Conservation (phyloP, 2,329 filamentous ascomycete genomes). For the Ramichloridium luteum region DNA sequence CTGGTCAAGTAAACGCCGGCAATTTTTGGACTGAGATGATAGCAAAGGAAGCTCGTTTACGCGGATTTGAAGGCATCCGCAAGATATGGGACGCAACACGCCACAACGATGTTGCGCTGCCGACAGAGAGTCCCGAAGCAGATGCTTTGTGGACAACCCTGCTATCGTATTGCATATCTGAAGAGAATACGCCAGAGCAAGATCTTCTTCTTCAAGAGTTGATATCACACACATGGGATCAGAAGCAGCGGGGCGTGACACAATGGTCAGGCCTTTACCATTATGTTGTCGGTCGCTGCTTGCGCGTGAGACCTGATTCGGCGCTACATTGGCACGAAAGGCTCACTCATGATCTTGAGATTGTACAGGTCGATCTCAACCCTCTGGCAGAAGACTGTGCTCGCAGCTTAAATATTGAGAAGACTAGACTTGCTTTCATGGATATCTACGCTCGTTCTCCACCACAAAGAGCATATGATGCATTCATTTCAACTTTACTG, state of each 20-base stretch:
- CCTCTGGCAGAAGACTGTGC: constrained; percentile 14
- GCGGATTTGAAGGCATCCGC: constrained; percentile 31
- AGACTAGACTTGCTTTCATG: constrained; percentile 15
- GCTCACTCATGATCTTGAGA: constrained; percentile 24
- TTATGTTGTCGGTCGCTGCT: constrained; percentile 30
- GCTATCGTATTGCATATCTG: constrained; percentile 25
- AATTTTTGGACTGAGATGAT: constrained; percentile 31
- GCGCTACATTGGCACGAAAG: constrained; percentile 22
- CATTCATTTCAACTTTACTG: too few relatives aligned
- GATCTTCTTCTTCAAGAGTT: constrained; percentile 25
- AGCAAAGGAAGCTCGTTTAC: constrained; percentile 28
- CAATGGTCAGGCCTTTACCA: constrained; percentile 31
- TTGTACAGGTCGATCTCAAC: constrained; percentile 19
- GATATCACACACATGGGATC: constrained; percentile 29
- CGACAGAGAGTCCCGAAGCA: constrained; percentile 28
- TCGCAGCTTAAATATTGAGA: constrained; percentile 1
- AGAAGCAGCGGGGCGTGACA: constrained; percentile 28
- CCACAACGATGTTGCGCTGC: constrained; percentile 27
- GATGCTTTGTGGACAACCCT: constrained; percentile 36
- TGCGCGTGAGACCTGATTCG: constrained; percentile 19
- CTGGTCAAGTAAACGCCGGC: constrained; percentile 4
- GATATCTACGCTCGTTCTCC: constrained; percentile 28
- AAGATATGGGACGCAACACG: constrained; percentile 33
- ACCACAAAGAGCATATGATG: constrained; percentile 31
- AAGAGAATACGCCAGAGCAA: constrained; percentile 12